These are phyloP conservation scores for Biancaea sappan DNA, from an alignment of 306 rosid species.

Conservation along the genomic window DNA sequence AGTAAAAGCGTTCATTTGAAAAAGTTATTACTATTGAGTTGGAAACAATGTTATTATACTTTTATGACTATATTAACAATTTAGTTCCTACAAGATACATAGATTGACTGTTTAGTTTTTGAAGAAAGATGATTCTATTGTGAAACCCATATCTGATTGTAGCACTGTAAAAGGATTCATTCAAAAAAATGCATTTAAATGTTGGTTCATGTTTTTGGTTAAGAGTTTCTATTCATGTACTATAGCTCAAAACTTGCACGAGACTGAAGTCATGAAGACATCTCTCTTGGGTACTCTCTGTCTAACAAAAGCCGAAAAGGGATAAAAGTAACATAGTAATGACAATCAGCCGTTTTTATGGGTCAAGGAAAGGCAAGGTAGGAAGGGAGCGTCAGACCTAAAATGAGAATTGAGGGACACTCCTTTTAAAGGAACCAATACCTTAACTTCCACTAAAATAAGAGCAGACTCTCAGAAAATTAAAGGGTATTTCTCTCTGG, in stretches of 20 bases:
- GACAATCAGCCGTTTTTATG: slow-evolving; percentile 10
- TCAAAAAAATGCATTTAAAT: neutral
- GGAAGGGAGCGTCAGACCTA: slow-evolving; percentile 10
- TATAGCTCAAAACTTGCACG: slow-evolving; percentile 15
- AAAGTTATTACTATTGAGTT: neutral
- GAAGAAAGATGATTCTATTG: too few relatives aligned
- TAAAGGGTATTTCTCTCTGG: slow-evolving; percentile 11
- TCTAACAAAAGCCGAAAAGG: slow-evolving; percentile 37
- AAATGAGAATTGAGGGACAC: slow-evolving; percentile 22
- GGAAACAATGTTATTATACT: neutral
- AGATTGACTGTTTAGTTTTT: too few relatives aligned
- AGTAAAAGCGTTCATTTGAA: neutral
- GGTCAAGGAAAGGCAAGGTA: slow-evolving; percentile 18
- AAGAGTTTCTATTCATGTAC: slow-evolving; percentile 17
- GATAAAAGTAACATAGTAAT: slow-evolving; percentile 1
- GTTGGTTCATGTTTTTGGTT: neutral
- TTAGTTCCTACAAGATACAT: too few relatives aligned
- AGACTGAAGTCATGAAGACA: slow-evolving; percentile 31
- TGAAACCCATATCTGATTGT: too few relatives aligned
- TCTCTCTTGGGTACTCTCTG: slow-evolving; percentile 31
- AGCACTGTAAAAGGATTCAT: too few relatives aligned
- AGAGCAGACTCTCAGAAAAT: slow-evolving; percentile 22
- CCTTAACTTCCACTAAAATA: slow-evolving; percentile 33
- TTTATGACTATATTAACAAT: too few relatives aligned
- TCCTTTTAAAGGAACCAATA: neutral